Base-by-base conservation (phyloP, 1,139 yeast species). In the Meyerozyma elateridarum region DNA sequence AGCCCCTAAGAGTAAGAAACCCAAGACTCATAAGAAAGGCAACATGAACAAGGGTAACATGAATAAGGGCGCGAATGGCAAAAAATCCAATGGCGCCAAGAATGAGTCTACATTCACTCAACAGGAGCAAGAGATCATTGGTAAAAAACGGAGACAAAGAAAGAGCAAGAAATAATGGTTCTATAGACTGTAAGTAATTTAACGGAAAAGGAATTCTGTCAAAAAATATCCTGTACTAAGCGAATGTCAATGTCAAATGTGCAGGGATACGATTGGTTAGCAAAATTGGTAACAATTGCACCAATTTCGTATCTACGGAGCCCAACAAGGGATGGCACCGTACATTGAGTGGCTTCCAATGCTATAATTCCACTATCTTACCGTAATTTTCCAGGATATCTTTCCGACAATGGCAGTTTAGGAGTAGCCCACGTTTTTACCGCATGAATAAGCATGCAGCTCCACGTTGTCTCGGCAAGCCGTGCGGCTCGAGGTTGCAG, bases 121-220 rank as follows among this genome's bases (percentile, higher is more conserved):
- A 28, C 75, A 73, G 40, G 70, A 76, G 19, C 80, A 76, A 50
- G 70, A 76, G 44, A 59, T 82, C 34, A 79, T 81, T 43, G 85
- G 82, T 25, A 64, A 71, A 46, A 84, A 82, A 56, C 76, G 91
- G 55, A 81, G 70, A 61, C 76, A 77, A 61, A 81, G 75, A 64
- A 74, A 72, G 64, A 56, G 57, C 25, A 61, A 63, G 51, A 58
- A 55, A 22, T 62, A 52, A n/a, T n/a, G n/a, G n/a, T 5, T 22
- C 15, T 13, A 21, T 21, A 7, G 24, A 21, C 11, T 13, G 25
- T 5, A 22, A 22, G 25, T n/a, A n/a, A n/a, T n/a, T n/a, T n/a
- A n/a, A n/a, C n/a, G n/a, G n/a, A n/a, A n/a, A n/a, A n/a, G n/a
- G n/a, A n/a, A n/a, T n/a, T n/a, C n/a, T n/a, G n/a, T n/a, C n/a